phyloP scores from a whole-genome alignment of 805 yeast genomes.

The Zygosaccharomyces bailii region DNA sequence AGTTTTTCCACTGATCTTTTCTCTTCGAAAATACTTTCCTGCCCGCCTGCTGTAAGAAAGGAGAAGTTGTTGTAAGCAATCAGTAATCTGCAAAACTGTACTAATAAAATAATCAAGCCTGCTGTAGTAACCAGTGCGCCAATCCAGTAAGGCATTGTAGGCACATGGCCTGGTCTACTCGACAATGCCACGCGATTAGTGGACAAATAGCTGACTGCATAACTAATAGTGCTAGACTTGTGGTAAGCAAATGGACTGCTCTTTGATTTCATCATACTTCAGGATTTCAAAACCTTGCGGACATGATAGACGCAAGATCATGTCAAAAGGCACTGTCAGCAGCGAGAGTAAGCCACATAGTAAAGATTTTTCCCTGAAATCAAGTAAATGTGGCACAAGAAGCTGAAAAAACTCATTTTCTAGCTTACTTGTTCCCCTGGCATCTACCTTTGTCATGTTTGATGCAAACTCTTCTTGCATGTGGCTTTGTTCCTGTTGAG shows the following conservation, averaged over 20 bases:
- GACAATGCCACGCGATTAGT: conserved; percentile 21
- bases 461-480: no score
- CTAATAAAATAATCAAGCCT: conserved; percentile 12
- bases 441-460: no score
- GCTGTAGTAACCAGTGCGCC: conserved; percentile 13
- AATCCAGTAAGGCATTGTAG: conserved; percentile 16
- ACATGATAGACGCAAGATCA: conserved; percentile 36
- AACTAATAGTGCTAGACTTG: conserved; percentile 26
- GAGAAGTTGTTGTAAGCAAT: conserved; percentile 24
- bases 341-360: conserved; percentile 32
- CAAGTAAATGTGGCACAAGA: conserved; percentile 35
- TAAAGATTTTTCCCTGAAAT: conserved; percentile 26
- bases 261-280: conserved; percentile 25
- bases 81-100: conserved; percentile 18
- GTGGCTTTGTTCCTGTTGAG: no score
- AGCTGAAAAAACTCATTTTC: conserved; percentile 12
- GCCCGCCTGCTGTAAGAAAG: conserved; percentile 11
- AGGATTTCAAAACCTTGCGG: conserved; percentile 33
- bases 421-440: no score
- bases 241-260: conserved; percentile 20
- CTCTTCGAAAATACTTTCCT: conserved; percentile 14
- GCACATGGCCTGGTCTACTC: conserved; percentile 15
- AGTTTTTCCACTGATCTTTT: conserved; percentile 20
- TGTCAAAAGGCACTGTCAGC: conserved; percentile 36
- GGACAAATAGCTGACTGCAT: conserved; percentile 36